Evolutionary conservation across 495 filamentous ascomycete species (phyloP), one percentile per base, ranked within the genome.

Genomic region (Trichoderma erinaceum): DNA sequence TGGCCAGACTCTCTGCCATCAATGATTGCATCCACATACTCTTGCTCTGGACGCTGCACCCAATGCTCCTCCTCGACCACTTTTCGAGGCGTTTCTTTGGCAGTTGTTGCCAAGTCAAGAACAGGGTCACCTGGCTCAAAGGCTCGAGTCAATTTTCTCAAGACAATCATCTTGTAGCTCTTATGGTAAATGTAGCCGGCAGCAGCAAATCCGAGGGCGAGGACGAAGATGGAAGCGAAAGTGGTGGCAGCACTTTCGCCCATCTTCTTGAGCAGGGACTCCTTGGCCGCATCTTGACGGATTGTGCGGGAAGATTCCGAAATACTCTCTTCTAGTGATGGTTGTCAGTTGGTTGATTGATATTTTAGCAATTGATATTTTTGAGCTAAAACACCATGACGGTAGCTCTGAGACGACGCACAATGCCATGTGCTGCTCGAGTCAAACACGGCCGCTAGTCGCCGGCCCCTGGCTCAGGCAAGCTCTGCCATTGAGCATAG

Each of bases 121-220:
- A 94, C 92, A 0, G 95, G 95, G 75, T 99, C 95, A 6, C 95
- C 95, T 11, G 91, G 91, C 41, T 87, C 81, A 75, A 99, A 98
- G n/a, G 95, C 95, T 73, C 92, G 89, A 70, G 92, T 87, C 79
- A 97, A 97, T 77, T 99, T 99, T 67, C 89, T 77, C 12, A 97
- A 78, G 29, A 97, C 90, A 56, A 94, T 75, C 74, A 89, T 84
- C 80, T 99, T 99, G 84, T 99, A 99, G 73, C 90, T 92, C 73
- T 79, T 84, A 72, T 96, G 93, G 77, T 97, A 97, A 65, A 70
- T 83, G 74, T 92, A 99, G 50, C 92, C 94, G 23, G 93, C 91
- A 7, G 88, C 75, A 56, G 85, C 91, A 69, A 82, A 82, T 25
- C 78, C 88, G 21, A 83, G 86, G 77, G 90, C 94, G 41, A 98